Evolutionary conservation across 177 flowering plant genomes (phyloP), one percentile per base, ranked within the genome.

Genomic region (Telopea speciosissima): DNA sequence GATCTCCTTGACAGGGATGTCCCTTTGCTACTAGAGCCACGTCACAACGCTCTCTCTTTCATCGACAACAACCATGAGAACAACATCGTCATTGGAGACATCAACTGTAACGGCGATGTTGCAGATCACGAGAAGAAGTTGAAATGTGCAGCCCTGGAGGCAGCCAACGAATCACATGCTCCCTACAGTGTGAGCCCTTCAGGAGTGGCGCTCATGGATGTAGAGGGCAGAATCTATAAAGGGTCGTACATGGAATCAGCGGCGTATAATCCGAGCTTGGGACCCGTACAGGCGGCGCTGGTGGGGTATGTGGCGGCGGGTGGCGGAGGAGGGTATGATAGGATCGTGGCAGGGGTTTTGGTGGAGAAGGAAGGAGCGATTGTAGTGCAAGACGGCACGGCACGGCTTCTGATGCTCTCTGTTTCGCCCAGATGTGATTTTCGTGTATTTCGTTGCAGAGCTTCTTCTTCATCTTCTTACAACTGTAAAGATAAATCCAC

Each of bases 231-330:
- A 25, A 61, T 61, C 26, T 61, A 61, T 23, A 61, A 23, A 61
- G 63, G 63, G 63, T 61, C 63, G 25, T 61, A 61, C n/a, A 23
- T 13, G 63, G 63, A 61, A 61, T 61, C 63, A 6, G 63, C 26
- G 24, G 63, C 63, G 24, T 61, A 61, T 61, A 61, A 61, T 61
- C 63, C 63, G 14, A 61, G 63, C 26, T 24, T 61, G 63, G 63
- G 63, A 13, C 63, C 63, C 12, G 63, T 61, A 1, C 63, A 61
- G 63, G 63, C 63, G 25, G 63, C 63, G 24, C 8, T 61, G 63
- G 63, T 61, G 63, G 28, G 19, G 17, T 49, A 13, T 49, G 19
- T 49, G 54, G 54, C 54, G 17, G 54, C 17, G 17, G 2, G 63
- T 10, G 54, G 17, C 54, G 54, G 54, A 5, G 54, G 54, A 1